A percentile compares a stretch with the other conserved stretches of the same genome.
These are phyloP conservation scores for Diutina siamensis DNA, from an alignment of 1,139 yeast species.

Conservation along the genomic window DNA sequence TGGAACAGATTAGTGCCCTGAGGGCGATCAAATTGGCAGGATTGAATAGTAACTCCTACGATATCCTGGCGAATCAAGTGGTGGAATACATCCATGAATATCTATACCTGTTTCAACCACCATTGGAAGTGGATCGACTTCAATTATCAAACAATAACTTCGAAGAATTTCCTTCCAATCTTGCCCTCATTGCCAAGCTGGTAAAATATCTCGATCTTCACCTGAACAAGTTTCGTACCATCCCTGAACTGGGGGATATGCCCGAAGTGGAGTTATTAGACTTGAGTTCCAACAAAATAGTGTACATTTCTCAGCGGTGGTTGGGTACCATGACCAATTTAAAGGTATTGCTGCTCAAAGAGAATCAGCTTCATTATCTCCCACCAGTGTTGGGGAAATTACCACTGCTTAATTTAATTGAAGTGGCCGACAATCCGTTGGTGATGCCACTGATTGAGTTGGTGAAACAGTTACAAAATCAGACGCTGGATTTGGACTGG, in stretches of 20 bases:
- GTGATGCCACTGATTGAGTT: slow-evolving; percentile 35
- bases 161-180: slow-evolving; percentile 34
- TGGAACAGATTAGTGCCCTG: slow-evolving; percentile 15
- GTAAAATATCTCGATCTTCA: slow-evolving; percentile 14
- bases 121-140: slow-evolving; percentile 37
- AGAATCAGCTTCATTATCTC: background rate
- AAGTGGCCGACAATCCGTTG: slow-evolving; percentile 60
- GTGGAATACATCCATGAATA: slow-evolving; percentile 19
- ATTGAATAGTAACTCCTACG: slow-evolving; percentile 6
- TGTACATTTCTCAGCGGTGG: slow-evolving; percentile 44
- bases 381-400: slow-evolving; percentile 23
- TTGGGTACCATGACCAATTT: slow-evolving; percentile 9
- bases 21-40: slow-evolving; percentile 16
- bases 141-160: slow-evolving; percentile 43
- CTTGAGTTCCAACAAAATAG: slow-evolving; percentile 49
- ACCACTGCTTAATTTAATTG: slow-evolving; percentile 46
- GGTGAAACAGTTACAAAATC: slow-evolving; percentile 24
- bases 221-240: background rate
- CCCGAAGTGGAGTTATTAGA: slow-evolving; percentile 44
- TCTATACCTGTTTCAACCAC: slow-evolving; percentile 16
- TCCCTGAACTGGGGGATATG: slow-evolving; percentile 13
- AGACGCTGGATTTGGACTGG: slow-evolving; percentile 40
- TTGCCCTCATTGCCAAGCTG: slow-evolving; percentile 29
- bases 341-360: background rate
- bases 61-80: slow-evolving; percentile 13